phyloP scores from a whole-genome alignment of 352 stramenopile species.

The Saprolegnia diclina region DNA sequence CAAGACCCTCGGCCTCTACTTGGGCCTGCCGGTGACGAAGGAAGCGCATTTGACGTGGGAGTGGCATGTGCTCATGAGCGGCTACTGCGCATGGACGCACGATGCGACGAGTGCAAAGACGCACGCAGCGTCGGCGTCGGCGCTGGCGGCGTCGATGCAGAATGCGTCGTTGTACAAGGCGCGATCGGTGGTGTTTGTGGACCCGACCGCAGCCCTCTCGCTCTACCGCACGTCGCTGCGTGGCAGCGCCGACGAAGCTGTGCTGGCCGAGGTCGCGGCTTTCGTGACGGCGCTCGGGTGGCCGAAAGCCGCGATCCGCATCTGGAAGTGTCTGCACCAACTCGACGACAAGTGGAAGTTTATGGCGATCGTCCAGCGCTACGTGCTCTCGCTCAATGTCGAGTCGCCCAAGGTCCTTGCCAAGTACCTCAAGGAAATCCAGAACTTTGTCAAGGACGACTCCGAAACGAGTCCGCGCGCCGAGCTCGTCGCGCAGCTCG shows the following conservation, averaged over 20 bases:
- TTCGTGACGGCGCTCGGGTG: constrained; percentile 12
- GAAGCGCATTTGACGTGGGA: background rate
- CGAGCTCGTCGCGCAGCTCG: background rate
- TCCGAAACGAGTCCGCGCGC: background rate
- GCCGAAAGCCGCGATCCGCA: constrained; percentile 10
- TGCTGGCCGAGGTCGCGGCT: constrained; percentile 10
- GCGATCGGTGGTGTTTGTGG: constrained; percentile 9
- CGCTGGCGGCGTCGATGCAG: constrained; percentile 1
- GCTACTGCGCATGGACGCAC: constrained; percentile 42
- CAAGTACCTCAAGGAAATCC: constrained; percentile 12
- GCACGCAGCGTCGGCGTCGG: constrained; percentile 47
- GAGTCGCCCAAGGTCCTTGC: constrained; percentile 5
- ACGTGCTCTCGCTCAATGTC: background rate
- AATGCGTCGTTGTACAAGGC: constrained; percentile 1
- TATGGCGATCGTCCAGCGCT: constrained; percentile 7
- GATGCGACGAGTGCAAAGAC: constrained; percentile 63
- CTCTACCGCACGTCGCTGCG: background rate
- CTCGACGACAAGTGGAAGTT: constrained; percentile 22
- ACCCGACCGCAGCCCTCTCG: background rate
- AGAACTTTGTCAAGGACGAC: constrained; percentile 1
- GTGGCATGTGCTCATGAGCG: constrained; percentile 18
- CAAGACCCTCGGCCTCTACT: background rate
- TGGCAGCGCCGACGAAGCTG: background rate
- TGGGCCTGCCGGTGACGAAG: background rate
- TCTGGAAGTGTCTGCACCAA: constrained; percentile 14